Evolutionary conservation across 2,329 filamentous ascomycete species (phyloP).

Genomic region (Cytospora chrysosperma): DNA sequence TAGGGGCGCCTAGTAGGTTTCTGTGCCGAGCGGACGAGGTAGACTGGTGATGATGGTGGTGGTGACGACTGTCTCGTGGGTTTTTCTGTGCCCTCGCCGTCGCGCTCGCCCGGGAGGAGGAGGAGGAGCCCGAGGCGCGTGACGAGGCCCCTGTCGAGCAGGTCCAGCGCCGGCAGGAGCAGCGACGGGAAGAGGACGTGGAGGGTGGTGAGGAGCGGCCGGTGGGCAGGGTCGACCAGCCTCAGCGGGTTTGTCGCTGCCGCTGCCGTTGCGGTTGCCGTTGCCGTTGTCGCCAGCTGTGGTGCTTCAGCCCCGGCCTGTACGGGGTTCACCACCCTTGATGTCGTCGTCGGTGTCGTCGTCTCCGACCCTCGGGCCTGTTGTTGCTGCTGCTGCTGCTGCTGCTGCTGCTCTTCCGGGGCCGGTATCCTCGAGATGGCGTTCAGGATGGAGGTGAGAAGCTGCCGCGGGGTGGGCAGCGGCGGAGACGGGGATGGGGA

Average conservation of each 20-base stretch:
- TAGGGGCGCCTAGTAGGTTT: conserved; percentile 35
- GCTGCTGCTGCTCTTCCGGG: neutral
- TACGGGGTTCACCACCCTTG: neutral
- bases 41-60: conserved; percentile 39
- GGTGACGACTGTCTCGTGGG: too few species aligned
- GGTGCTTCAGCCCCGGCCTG: neutral
- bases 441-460: conserved; percentile 51
- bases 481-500: conserved; percentile 19
- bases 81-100: too few species aligned
- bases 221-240: conserved; percentile 39
- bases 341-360: too few species aligned
- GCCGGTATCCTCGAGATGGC: conserved; percentile 38
- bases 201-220: conserved; percentile 69
- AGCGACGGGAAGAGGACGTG: conserved; percentile 83
- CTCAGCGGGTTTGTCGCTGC: conserved; percentile 36
- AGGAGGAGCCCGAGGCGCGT: conserved; percentile 56
- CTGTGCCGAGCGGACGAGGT: conserved; percentile 64
- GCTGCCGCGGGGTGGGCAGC: conserved; percentile 40
- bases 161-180: conserved; percentile 80
- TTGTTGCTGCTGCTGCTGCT: neutral
- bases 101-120: too few species aligned
- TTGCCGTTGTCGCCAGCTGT: conserved; percentile 9
- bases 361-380: conserved; percentile 9
- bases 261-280: too few species aligned
- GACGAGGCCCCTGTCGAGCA: conserved; percentile 77